Percentiles rank a stretch among this genome's conserved stretches.
Conservation (phyloP, 2,329 filamentous ascomycete genomes). For the Trichoderma lentiforme region DNA sequence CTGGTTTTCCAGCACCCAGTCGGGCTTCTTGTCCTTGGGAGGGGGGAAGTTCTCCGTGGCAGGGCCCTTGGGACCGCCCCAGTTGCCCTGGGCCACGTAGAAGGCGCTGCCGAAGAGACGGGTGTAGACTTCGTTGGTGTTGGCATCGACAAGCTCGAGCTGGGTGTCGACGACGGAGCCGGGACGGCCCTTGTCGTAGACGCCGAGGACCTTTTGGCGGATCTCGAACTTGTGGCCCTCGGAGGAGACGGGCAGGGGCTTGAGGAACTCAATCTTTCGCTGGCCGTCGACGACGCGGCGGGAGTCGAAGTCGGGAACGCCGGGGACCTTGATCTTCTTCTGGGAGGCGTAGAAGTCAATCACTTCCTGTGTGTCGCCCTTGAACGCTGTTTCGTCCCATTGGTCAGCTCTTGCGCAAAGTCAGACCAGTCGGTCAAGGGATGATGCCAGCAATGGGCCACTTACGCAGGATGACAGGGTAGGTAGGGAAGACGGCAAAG, state of each 20-base stretch:
- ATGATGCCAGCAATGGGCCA: background rate
- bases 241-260: constrained; percentile 69
- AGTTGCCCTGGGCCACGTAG: constrained; percentile 74
- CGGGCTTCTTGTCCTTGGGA: constrained; percentile 69
- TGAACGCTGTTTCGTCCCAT: constrained; percentile 57
- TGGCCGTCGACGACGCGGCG: constrained; percentile 78
- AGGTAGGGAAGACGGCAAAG: constrained; percentile 86
- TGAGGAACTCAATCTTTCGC: constrained; percentile 73
- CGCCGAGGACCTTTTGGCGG: constrained; percentile 73
- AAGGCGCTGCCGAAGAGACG: constrained; percentile 69
- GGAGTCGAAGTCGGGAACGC: constrained; percentile 72
- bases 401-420: background rate
- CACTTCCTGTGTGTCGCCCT: constrained; percentile 70
- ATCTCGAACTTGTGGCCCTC: constrained; percentile 72
- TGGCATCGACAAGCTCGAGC: constrained; percentile 69
- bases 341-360: constrained; percentile 79
- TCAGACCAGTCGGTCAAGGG: background rate
- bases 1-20: constrained; percentile 66
- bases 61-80: constrained; percentile 89
- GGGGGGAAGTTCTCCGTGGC: constrained; percentile 75
- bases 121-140: constrained; percentile 66
- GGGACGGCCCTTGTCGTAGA: constrained; percentile 86
- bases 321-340: constrained; percentile 64
- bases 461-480: constrained; percentile 74
- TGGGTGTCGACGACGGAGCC: constrained; percentile 80